phyloP scores from a whole-genome alignment of 208 protist genomes.

The Crithidia brevicula region DNA sequence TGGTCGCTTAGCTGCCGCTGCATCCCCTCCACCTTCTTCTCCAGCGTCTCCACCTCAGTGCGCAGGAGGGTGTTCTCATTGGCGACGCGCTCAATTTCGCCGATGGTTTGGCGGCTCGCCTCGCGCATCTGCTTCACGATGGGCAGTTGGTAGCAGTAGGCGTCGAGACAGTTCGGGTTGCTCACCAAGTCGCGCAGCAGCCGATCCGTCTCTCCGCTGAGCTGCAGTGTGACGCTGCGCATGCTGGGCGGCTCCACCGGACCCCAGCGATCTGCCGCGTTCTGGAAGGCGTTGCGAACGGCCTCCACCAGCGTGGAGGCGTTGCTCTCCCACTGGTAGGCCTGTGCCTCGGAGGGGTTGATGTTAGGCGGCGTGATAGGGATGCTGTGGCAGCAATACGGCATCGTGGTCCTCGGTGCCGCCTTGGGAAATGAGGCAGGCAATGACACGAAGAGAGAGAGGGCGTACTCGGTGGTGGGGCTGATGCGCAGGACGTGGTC shows the following conservation, averaged over 20 bases:
- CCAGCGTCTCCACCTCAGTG: constrained; percentile 47
- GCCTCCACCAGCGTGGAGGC: constrained; percentile 64
- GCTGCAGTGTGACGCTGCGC: constrained; percentile 40
- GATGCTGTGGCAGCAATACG: constrained; percentile 63
- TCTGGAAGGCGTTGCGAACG: constrained; percentile 73
- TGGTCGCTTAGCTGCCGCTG: constrained; percentile 57
- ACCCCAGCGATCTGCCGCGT: constrained; percentile 71
- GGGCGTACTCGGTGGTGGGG: constrained; percentile 48
- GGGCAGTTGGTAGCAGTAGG: constrained; percentile 86
- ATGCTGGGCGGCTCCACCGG: constrained; percentile 71
- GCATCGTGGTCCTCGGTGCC: constrained; percentile 55
- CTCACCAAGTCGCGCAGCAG: constrained; percentile 67
- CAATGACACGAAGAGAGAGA: constrained; percentile 70
- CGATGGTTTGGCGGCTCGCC: constrained; percentile 50
- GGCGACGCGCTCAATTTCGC: constrained; percentile 64
- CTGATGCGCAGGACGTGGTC: constrained; percentile 53
- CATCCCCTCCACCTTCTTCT: constrained; percentile 49
- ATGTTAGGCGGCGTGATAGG: constrained; percentile 58
- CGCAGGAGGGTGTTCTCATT: constrained; percentile 60
- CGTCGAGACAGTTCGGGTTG: constrained; percentile 85
- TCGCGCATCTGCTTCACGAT: constrained; percentile 83
- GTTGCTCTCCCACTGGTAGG: constrained; percentile 58
- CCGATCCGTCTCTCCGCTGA: constrained; percentile 57
- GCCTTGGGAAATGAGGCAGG: constrained; percentile 48
- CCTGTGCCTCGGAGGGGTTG: constrained; percentile 31